Conservation (phyloP, 1,139 yeast species). For the Eremothecium coryli region DNA sequence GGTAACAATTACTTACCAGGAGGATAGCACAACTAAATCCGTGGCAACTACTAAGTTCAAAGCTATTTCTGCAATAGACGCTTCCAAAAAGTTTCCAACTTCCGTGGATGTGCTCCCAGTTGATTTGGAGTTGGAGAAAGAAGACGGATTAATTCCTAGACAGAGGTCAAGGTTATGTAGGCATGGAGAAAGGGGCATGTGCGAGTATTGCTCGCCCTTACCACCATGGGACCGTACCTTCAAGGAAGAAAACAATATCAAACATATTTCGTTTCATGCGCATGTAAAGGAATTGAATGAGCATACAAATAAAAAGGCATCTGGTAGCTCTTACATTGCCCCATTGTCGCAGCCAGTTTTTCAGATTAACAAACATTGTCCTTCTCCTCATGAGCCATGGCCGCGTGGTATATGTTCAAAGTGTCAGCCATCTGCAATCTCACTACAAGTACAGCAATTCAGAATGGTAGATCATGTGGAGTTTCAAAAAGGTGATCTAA, state of each 20-base stretch:
- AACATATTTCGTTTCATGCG: conserved; percentile 84
- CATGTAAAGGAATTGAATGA: conserved; percentile 66
- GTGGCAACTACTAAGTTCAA: conserved; percentile 2
- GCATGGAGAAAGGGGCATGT: conserved; percentile 93
- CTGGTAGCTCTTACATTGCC: conserved; percentile 62
- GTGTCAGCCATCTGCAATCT: conserved; percentile 93
- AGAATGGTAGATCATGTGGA: conserved; percentile 98
- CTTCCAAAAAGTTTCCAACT: not conserved
- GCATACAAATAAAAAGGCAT: conserved; percentile 53
- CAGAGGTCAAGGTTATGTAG: conserved; percentile 58
- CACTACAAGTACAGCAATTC: conserved; percentile 79
- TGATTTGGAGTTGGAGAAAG: conserved; percentile 59
- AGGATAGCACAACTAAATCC: conserved; percentile 5
- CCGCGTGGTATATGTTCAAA: conserved; percentile 94
- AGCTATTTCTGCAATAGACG: not conserved
- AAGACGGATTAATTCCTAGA: conserved; percentile 67
- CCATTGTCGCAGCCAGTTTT: conserved; percentile 71
- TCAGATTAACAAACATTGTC: conserved; percentile 53
- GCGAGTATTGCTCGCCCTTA: conserved; percentile 91
- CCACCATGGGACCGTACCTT: conserved; percentile 90
- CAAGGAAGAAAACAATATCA: conserved; percentile 65
- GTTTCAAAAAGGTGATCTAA: conserved; percentile 61
- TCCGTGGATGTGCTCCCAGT: conserved; percentile 42
- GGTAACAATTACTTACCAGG: conserved; percentile 49
- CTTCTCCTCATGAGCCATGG: conserved; percentile 83